A percentile compares a stretch with the other conserved stretches of the same genome.
Conservation (phyloP, 164 flowering plant genomes). For the Paratinospora sagittata region DNA sequence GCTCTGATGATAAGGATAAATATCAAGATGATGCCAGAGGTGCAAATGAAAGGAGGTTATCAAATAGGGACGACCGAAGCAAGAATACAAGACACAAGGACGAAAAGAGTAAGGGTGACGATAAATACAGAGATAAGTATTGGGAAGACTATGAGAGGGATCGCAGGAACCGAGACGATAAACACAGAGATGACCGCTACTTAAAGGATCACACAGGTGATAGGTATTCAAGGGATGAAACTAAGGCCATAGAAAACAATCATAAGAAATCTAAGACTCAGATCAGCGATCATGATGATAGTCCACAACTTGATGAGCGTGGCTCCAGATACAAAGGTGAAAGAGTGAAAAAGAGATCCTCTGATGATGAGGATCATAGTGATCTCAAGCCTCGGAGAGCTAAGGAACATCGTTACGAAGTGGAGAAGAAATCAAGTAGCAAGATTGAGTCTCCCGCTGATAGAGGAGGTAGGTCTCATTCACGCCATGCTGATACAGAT, state of each 20-base stretch:
- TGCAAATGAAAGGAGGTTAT: conserved; percentile 32
- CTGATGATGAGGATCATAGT: conserved; percentile 37
- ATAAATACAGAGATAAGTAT: conserved; percentile 25
- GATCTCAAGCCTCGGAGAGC: conserved; percentile 29
- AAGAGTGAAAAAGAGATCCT: conserved; percentile 37
- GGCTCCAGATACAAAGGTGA: conserved; percentile 35
- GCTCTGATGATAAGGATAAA: conserved; percentile 40
- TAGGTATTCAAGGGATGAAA: conserved; percentile 45
- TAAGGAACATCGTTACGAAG: conserved; percentile 35
- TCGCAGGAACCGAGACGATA: conserved; percentile 38
- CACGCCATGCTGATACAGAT: conserved; percentile 35
- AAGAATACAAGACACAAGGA: conserved; percentile 25
- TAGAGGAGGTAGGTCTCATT: conserved; percentile 36
- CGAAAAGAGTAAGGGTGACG: conserved; percentile 31
- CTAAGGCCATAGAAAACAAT: conserved; percentile 28
- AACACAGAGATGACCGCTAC: conserved; percentile 34
- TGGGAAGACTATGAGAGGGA: conserved; percentile 30
- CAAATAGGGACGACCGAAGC: conserved; percentile 33
- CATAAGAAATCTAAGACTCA: conserved; percentile 38
- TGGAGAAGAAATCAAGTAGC: conserved; percentile 32
- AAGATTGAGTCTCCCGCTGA: conserved; percentile 34
- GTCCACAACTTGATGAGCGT: conserved; percentile 40
- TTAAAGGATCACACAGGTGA: conserved; percentile 33
- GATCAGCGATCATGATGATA: conserved; percentile 33
- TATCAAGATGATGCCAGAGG: conserved; percentile 38